Percentiles rank a stretch among this genome's conserved stretches.
Evolutionary conservation across 2,329 filamentous ascomycete species (phyloP).

Genomic region (Penicillium sp.): DNA sequence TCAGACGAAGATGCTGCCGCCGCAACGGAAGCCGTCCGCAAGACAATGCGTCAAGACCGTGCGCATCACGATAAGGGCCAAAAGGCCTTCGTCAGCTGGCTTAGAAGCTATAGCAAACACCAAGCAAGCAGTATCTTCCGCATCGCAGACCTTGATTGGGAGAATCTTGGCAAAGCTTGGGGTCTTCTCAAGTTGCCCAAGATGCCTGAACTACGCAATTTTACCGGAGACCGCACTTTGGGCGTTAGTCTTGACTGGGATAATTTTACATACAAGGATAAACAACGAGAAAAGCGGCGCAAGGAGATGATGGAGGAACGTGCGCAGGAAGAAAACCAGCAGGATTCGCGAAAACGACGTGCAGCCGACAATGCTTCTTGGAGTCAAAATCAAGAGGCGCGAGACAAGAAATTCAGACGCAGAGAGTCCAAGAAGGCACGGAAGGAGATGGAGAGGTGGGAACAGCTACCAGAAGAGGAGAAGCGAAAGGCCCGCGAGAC

Average conservation of each 20-base stretch:
- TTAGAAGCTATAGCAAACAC: conserved; percentile 88
- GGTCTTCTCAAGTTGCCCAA: conserved; percentile 83
- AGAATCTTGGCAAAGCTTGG: conserved; percentile 79
- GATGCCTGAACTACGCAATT: conserved; percentile 86
- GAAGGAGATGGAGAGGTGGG: conserved; percentile 65
- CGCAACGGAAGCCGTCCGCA: conserved; percentile 65
- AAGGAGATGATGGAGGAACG: conserved; percentile 57
- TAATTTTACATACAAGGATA: conserved; percentile 72
- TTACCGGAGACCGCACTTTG: conserved; percentile 68
- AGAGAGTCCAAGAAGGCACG: conserved; percentile 68
- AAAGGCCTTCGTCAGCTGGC: conserved; percentile 90
- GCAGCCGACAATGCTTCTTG: conserved; percentile 69
- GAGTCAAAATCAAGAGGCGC: conserved; percentile 71
- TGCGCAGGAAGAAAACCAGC: conserved; percentile 44
- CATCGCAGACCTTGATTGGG: conserved; percentile 80
- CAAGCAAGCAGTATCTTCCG: conserved; percentile 91
- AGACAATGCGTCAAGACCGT: conserved; percentile 60
- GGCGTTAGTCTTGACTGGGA: conserved; percentile 66
- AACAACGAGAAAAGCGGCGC: conserved; percentile 68
- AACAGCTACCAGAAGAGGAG: conserved; percentile 72
- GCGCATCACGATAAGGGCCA: conserved; percentile 85
- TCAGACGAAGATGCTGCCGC: conserved; percentile 64
- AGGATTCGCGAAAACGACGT: conserved; percentile 56
- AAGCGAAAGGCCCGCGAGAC: conserved; percentile 66
- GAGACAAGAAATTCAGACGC: conserved; percentile 64